phyloP scores from a whole-genome alignment of 768 basidiomycete genomes.

The Rhodosporidiobolus odoratus region DNA sequence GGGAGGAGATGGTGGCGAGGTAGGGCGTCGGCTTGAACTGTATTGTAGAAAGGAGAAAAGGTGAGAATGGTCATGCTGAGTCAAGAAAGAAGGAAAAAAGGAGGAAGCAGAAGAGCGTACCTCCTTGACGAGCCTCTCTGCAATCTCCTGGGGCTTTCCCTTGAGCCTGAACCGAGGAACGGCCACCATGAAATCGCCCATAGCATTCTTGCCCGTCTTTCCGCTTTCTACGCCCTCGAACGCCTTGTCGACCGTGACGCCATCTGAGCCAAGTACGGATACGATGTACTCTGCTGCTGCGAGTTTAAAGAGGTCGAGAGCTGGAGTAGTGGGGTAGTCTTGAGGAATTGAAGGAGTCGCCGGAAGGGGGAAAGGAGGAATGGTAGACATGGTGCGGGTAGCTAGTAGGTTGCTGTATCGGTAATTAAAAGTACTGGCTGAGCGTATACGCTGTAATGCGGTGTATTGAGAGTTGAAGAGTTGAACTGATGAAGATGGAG shows the following conservation, averaged over 20 bases:
- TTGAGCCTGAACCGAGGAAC: constrained; percentile 83
- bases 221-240: constrained; percentile 82
- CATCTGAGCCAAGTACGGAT: constrained; percentile 29
- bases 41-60: not conserved
- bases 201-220: constrained; percentile 63
- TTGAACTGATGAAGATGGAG: too few species aligned
- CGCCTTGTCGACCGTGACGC: constrained; percentile 59
- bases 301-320: constrained; percentile 72
- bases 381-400: constrained; percentile 9
- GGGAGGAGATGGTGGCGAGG: constrained; percentile 62
- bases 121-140: constrained; percentile 64
- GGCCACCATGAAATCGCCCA: constrained; percentile 79
- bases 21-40: constrained; percentile 82
- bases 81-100: not conserved
- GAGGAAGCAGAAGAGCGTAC: too few species aligned
- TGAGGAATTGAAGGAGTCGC: constrained; percentile 8
- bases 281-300: constrained; percentile 70
- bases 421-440: not conserved
- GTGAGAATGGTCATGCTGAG: too few species aligned
- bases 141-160: constrained; percentile 74
- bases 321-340: constrained; percentile 51
- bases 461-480: too few species aligned
- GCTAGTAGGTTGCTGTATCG: not conserved
- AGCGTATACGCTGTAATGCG: too few species aligned
- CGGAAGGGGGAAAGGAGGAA: constrained; percentile 24